Conservation (phyloP, 1,284 basidiomycete species). For the Boletus sp. region DNA sequence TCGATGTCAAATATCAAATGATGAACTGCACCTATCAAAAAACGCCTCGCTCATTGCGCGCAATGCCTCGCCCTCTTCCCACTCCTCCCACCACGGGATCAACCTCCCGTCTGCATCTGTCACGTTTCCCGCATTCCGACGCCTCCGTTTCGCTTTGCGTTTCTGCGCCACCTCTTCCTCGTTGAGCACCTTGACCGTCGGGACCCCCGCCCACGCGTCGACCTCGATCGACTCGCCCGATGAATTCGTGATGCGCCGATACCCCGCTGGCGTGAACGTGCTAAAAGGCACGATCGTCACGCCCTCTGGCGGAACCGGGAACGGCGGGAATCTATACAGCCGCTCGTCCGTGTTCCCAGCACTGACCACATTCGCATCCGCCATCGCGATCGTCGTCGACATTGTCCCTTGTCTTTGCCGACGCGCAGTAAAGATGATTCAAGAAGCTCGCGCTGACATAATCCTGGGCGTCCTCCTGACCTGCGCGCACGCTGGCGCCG, state of each 20-base stretch:
- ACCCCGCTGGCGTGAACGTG: conserved; percentile 38
- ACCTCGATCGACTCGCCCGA: conserved; percentile 33
- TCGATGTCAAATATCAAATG: no score
- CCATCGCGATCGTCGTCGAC: neutral
- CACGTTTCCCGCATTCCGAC: conserved; percentile 21
- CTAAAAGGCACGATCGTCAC: conserved; percentile 41
- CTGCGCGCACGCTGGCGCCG: neutral
- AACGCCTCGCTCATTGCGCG: conserved; percentile 24
- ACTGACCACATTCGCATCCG: no score
- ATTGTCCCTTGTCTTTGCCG: no score
- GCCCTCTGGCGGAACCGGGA: conserved; percentile 39
- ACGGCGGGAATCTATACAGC: conserved; percentile 41
- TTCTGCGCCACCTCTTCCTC: conserved; percentile 32
- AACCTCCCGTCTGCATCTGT: conserved; percentile 25
- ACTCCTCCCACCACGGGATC: conserved; percentile 47
- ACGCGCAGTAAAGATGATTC: no score
- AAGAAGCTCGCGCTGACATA: conserved; percentile 17
- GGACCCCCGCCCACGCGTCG: conserved; percentile 41
- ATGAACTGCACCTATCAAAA: conserved; percentile 34
- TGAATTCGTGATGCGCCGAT: conserved; percentile 15
- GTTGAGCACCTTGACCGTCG: conserved; percentile 40
- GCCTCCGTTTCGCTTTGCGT: conserved; percentile 34
- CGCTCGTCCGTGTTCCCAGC: neutral
- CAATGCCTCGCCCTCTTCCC: conserved; percentile 41
- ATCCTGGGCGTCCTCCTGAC: neutral